phyloP scores from a whole-genome alignment of 2,329 filamentous ascomycete species.

The Trichoderma breve region DNA sequence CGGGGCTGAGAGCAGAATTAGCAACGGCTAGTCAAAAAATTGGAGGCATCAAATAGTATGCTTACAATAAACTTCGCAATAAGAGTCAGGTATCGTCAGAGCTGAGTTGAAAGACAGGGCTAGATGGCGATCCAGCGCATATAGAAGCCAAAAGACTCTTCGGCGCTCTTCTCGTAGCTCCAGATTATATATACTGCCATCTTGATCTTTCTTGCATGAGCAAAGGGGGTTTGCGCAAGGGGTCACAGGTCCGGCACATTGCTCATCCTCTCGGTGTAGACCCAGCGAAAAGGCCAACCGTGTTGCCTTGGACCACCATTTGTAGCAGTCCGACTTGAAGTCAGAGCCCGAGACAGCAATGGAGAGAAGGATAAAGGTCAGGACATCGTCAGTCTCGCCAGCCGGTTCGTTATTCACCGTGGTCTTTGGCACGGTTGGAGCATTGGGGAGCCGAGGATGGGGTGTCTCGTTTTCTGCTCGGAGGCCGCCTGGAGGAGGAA shows the following conservation, averaged over 20 bases:
- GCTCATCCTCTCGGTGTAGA: constrained; percentile 40
- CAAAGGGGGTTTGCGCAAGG: constrained; percentile 35
- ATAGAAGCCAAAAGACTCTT: constrained; percentile 49
- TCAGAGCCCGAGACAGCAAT: constrained; percentile 48
- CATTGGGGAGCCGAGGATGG: constrained; percentile 26
- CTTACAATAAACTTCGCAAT: constrained; percentile 42
- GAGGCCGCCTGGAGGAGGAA: constrained; percentile 31
- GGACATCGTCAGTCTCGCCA: constrained; percentile 41
- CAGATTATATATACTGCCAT: constrained; percentile 28
- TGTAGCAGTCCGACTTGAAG: constrained; percentile 48
- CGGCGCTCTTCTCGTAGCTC: constrained; percentile 48
- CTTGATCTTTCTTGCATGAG: constrained; percentile 32
- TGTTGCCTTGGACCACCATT: constrained; percentile 47
- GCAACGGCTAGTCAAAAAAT: not conserved
- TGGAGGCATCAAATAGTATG: no score
- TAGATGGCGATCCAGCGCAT: constrained; percentile 47
- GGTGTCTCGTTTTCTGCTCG: constrained; percentile 34
- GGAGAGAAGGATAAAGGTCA: constrained; percentile 45
- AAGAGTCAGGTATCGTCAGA: constrained; percentile 45
- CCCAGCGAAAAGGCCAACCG: constrained; percentile 39
- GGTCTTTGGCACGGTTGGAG: constrained; percentile 29
- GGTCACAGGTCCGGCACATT: constrained; percentile 29
- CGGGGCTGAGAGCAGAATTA: constrained; percentile 30
- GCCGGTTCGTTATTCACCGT: constrained; percentile 37
- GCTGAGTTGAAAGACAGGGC: constrained; percentile 47